phyloP scores from a whole-genome alignment of 306 rosid genomes.

The Begonia peltatifolia region DNA sequence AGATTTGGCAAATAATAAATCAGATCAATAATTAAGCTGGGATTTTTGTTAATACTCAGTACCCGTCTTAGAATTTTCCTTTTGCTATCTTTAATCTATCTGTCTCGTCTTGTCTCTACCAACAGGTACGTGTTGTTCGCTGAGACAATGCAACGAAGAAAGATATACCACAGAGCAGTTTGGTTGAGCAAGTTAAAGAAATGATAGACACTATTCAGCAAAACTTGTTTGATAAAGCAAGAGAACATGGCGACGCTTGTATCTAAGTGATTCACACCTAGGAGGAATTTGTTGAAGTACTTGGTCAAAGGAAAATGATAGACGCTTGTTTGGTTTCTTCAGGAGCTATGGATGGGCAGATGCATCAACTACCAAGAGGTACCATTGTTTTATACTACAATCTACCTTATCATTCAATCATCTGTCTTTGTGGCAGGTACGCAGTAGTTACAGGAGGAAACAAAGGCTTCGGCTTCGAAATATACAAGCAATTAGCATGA shows the following conservation, averaged over 20 bases:
- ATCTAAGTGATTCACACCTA: constrained; percentile 44
- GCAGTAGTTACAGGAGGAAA: constrained; percentile 25
- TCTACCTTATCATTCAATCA: too few relatives aligned
- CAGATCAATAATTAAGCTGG: constrained; percentile 31
- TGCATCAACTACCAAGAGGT: too few relatives aligned
- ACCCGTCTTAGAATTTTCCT: too few relatives aligned
- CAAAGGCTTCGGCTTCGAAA: constrained; percentile 19
- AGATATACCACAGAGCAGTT: constrained; percentile 38
- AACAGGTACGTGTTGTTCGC: constrained; percentile 64
- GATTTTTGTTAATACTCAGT: neutral
- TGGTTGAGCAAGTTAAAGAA: constrained; percentile 50
- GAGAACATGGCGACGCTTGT: constrained; percentile 61
- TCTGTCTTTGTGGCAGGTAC: neutral
- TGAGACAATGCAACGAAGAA: constrained; percentile 58
- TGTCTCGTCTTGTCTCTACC: too few relatives aligned
- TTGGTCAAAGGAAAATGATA: constrained; percentile 57
- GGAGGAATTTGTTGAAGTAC: constrained; percentile 73
- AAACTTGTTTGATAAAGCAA: constrained; percentile 57
- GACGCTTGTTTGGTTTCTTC: constrained; percentile 91
- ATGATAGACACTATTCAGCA: constrained; percentile 51
- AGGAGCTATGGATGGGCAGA: constrained; percentile 34
- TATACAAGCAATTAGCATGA: constrained; percentile 20
- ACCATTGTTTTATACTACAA: too few relatives aligned
- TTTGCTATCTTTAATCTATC: too few relatives aligned
- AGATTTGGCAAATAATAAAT: constrained; percentile 61